phyloP scores from a whole-genome alignment of 495 filamentous ascomycete species.

The Clohesyomyces aquaticus region DNA sequence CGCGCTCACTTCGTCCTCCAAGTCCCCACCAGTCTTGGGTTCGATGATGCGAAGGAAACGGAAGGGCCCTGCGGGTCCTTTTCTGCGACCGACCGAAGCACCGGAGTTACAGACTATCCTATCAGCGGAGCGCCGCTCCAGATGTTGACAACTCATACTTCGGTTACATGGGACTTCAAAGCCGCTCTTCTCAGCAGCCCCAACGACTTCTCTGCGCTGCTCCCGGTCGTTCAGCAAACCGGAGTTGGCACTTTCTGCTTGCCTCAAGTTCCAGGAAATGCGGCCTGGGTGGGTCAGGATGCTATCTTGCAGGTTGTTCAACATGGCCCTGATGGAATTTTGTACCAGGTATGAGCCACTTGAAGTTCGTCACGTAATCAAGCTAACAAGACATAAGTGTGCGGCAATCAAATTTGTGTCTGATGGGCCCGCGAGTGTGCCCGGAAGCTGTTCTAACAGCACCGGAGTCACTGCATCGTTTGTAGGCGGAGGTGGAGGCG shows the following conservation, averaged over 20 bases:
- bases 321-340: background rate
- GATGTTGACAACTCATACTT: background rate
- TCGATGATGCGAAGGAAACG: background rate
- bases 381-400: background rate
- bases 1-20: slow-evolving; percentile 8
- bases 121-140: background rate
- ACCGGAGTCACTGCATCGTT: slow-evolving; percentile 1
- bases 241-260: background rate
- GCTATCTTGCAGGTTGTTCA: slow-evolving; percentile 1
- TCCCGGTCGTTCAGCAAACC: background rate
- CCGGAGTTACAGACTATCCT: background rate
- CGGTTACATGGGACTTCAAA: background rate
- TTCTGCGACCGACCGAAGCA: background rate
- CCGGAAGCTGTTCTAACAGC: background rate
- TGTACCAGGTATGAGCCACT: background rate
- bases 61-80: background rate
- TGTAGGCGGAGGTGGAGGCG: background rate
- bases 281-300: slow-evolving; percentile 2
- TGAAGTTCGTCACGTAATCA: background rate
- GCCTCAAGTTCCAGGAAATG: background rate
- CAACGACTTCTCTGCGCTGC: background rate
- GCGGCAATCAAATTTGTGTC: slow-evolving; percentile 1
- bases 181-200: slow-evolving; percentile 5
- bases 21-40: background rate
- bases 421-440: background rate